Percentiles rank a stretch among this genome's conserved stretches.
Conservation (phyloP, 1,139 yeast genomes). For the Wickerhamomyces sp. region DNA sequence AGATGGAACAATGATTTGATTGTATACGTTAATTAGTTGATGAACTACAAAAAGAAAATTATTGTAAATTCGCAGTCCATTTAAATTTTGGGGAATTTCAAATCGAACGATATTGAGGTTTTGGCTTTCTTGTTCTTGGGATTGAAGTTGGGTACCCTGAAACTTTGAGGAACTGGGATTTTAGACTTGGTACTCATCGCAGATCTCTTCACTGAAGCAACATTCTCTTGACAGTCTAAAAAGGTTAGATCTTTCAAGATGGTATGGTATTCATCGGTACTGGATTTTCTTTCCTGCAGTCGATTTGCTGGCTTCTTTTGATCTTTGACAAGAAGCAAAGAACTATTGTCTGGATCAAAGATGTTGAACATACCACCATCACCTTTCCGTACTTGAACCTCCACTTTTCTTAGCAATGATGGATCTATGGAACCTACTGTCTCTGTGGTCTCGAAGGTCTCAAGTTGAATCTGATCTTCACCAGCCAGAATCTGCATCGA, state of each 20-base stretch:
- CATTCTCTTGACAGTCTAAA: too few species aligned
- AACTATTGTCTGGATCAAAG: conserved; percentile 16
- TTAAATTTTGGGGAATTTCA: conserved; percentile 3
- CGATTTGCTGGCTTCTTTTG: neutral
- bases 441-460: neutral
- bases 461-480: neutral
- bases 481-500: neutral
- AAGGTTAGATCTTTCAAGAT: neutral
- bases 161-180: neutral
- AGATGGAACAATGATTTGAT: too few species aligned
- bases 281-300: too few species aligned
- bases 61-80: neutral
- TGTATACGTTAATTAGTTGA: too few species aligned
- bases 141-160: neutral
- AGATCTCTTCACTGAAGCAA: neutral
- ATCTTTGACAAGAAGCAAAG: conserved; percentile 5
- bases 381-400: neutral
- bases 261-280: too few species aligned
- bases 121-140: neutral
- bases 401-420: neutral
- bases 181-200: neutral
- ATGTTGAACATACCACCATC: conserved; percentile 8
- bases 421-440: neutral
- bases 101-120: neutral
- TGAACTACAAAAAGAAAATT: too few species aligned